phyloP scores from a whole-genome alignment of 441 rosid genomes.

The Eruca vesicaria region DNA sequence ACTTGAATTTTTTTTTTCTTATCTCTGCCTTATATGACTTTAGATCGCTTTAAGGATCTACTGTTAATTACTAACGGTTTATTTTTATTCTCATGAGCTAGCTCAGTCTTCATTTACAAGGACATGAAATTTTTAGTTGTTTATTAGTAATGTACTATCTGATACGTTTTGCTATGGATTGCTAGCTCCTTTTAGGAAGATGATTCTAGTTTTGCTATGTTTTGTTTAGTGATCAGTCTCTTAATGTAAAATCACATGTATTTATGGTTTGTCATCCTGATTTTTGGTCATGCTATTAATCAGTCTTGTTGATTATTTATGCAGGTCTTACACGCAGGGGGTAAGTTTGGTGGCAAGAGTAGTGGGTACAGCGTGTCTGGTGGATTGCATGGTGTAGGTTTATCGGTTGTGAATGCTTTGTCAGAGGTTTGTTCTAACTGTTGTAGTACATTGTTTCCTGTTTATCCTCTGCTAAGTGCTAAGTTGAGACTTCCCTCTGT shows the following conservation, averaged over 20 bases:
- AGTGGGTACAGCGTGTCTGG: constrained; percentile 98
- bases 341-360: constrained; percentile 95
- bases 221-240: neutral
- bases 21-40: neutral
- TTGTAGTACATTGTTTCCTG: constrained; percentile 1
- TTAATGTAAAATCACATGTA: neutral
- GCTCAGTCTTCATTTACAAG: neutral
- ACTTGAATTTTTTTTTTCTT: constrained; percentile 16
- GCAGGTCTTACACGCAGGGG: constrained; percentile 98
- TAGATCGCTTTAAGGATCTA: neutral
- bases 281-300: neutral
- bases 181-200: neutral
- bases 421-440: constrained; percentile 67
- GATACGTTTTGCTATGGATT: neutral
- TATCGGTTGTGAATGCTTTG: constrained; percentile 96
- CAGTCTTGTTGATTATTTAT: constrained; percentile 12
- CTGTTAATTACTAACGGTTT: neutral
- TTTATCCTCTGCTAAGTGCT: constrained; percentile 4
- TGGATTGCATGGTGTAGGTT: constrained; percentile 97
- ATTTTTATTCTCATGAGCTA: neutral
- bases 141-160: neutral
- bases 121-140: neutral
- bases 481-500: neutral
- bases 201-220: neutral
- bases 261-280: neutral